Conservation (phyloP, 257 asterid species). For the Solanum etuberosum region DNA sequence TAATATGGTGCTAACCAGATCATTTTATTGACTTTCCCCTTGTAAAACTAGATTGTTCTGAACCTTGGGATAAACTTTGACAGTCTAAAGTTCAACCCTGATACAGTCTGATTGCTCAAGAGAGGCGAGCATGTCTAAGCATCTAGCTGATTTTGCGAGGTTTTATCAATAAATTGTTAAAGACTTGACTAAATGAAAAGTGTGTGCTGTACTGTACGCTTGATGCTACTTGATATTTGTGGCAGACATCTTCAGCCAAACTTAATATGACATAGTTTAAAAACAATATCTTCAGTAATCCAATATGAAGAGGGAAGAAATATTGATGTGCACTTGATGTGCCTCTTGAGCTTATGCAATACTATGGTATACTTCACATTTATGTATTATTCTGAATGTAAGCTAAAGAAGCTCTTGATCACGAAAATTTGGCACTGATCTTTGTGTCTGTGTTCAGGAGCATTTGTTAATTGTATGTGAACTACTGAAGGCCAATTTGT, state of each 20-base stretch:
- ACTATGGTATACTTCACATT: background rate
- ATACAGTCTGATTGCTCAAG: background rate
- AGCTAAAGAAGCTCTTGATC: background rate
- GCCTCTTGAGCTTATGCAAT: background rate
- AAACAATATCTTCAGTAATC: background rate
- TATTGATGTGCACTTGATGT: background rate
- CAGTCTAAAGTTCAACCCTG: background rate
- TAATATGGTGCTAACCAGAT: background rate
- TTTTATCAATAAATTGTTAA: background rate
- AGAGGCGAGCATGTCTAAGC: background rate
- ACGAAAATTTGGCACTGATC: background rate
- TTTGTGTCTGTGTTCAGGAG: constrained; percentile 32
- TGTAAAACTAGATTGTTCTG: background rate
- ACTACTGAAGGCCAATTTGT: constrained; percentile 66
- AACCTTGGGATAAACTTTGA: background rate
- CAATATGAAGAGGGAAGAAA: background rate
- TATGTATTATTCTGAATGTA: background rate
- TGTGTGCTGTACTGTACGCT: background rate
- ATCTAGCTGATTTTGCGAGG: background rate
- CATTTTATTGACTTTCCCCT: background rate
- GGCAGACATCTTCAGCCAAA: background rate
- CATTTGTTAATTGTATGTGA: constrained; percentile 73
- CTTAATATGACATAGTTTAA: background rate
- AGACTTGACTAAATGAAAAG: background rate
- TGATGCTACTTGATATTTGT: background rate